These are phyloP conservation scores for Wickerhamiella sergipiensis DNA, from an alignment of 805 yeast genomes.

Conservation along the genomic window DNA sequence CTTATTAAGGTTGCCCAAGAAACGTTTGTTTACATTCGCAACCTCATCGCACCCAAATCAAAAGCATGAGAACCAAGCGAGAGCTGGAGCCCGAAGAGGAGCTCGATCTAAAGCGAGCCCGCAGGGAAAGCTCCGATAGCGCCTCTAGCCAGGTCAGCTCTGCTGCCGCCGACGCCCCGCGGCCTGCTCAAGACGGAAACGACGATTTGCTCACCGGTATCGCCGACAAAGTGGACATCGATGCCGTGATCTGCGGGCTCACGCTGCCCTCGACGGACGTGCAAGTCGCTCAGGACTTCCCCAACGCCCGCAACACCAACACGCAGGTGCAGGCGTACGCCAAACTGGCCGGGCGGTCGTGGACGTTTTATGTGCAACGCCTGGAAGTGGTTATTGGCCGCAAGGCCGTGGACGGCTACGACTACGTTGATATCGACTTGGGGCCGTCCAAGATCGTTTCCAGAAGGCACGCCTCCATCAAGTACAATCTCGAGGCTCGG, in stretches of 20 bases:
- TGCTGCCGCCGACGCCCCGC: neutral
- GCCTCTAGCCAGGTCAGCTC: neutral
- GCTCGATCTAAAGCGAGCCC: neutral
- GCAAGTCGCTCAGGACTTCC: constrained; percentile 54
- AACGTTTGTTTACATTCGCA: constrained; percentile 7
- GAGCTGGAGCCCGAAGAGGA: neutral
- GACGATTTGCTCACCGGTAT: neutral
- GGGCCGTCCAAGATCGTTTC: constrained; percentile 98
- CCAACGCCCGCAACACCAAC: constrained; percentile 55
- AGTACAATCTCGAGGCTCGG: constrained; percentile 58
- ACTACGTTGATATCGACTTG: constrained; percentile 56
- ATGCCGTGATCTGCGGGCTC: constrained; percentile 48
- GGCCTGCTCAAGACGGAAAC: neutral
- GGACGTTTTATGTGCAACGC: constrained; percentile 89
- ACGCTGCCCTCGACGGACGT: constrained; percentile 60
- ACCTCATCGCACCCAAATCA: neutral
- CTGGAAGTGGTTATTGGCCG: constrained; percentile 75
- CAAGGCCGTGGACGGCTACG: constrained; percentile 37
- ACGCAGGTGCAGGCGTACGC: constrained; percentile 95
- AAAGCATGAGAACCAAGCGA: neutral
- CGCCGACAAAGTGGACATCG: constrained; percentile 10
- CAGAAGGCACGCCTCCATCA: constrained; percentile 75
- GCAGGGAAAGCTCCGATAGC: constrained; percentile 1
- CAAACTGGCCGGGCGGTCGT: constrained; percentile 77
- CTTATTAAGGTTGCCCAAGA: constrained; percentile 1